These are phyloP conservation scores for Cotoneaster glaucophyllus DNA, from an alignment of 306 rosid genomes.

Conservation along the genomic window DNA sequence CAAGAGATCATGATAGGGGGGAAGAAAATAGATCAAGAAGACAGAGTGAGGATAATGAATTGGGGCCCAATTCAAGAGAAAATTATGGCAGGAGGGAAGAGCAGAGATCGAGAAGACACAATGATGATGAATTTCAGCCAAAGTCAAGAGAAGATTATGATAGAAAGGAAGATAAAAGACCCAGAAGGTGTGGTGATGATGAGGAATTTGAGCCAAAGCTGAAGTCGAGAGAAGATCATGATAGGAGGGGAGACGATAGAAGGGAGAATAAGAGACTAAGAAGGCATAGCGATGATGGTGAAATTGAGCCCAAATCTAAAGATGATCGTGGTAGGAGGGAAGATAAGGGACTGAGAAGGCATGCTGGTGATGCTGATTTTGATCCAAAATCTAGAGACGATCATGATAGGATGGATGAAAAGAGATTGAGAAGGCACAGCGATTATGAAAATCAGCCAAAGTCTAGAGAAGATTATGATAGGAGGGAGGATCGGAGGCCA, in stretches of 20 bases:
- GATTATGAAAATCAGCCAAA: constrained; percentile 31
- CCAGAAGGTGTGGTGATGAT: constrained; percentile 28
- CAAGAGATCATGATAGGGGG: constrained; percentile 29
- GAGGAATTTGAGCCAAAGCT: constrained; percentile 34
- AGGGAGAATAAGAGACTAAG: constrained; percentile 45
- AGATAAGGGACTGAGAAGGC: constrained; percentile 35
- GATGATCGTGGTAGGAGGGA: constrained; percentile 45
- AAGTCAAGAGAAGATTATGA: constrained; percentile 37
- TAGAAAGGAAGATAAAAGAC: constrained; percentile 44
- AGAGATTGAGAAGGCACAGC: constrained; percentile 24
- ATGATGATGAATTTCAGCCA: constrained; percentile 24
- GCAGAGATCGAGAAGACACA: constrained; percentile 32
- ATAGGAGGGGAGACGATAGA: constrained; percentile 25
- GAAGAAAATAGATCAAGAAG: constrained; percentile 36
- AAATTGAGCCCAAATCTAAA: constrained; percentile 37
- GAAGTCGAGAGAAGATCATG: constrained; percentile 30
- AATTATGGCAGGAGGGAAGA: constrained; percentile 33
- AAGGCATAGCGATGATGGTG: constrained; percentile 27
- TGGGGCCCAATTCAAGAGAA: constrained; percentile 34
- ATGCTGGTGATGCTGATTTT: constrained; percentile 24
- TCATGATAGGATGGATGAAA: constrained; percentile 42
- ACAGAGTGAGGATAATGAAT: constrained; percentile 14
- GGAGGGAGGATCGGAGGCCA: constrained; percentile 42
- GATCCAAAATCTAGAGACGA: constrained; percentile 43
- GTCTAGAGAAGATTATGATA: constrained; percentile 49